Conservation (phyloP, 306 rosid genomes). For the Cercis canadensis region DNA sequence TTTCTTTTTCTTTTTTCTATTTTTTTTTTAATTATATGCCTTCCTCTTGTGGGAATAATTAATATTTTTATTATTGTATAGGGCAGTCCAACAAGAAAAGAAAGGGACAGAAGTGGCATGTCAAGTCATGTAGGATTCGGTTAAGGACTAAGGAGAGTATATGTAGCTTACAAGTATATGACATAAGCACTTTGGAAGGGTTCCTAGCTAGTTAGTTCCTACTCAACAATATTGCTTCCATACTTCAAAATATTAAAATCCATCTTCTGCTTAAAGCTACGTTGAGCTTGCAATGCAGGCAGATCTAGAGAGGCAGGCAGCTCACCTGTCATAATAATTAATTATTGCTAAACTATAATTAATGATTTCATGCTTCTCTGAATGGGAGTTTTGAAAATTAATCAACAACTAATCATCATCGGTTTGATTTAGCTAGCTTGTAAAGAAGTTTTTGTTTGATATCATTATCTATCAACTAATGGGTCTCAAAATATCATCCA, state of each 20-base stretch:
- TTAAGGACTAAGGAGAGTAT: slow-evolving; percentile 53
- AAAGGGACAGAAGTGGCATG: slow-evolving; percentile 51
- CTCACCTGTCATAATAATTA: slow-evolving; percentile 34
- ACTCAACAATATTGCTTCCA: neutral
- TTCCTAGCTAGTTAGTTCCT: slow-evolving; percentile 5
- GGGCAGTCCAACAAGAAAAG: slow-evolving; percentile 58
- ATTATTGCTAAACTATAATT: slow-evolving; percentile 37
- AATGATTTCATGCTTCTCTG: slow-evolving; percentile 30
- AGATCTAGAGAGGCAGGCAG: no score
- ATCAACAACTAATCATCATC: no score
- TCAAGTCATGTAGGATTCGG: slow-evolving; percentile 48
- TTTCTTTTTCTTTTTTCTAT: no score
- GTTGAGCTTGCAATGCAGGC: slow-evolving; percentile 31
- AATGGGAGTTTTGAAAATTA: no score
- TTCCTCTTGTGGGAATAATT: no score
- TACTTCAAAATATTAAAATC: slow-evolving; percentile 6
- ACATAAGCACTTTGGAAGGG: slow-evolving; percentile 47
- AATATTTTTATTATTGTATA: no score
- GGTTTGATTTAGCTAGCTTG: no score
- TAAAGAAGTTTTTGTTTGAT: no score
- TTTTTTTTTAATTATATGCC: no score
- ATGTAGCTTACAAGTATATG: slow-evolving; percentile 50
- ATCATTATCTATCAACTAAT: no score
- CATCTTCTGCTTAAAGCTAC: slow-evolving; percentile 43
- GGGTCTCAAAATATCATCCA: no score